phyloP scores from a whole-genome alignment of 2,329 filamentous ascomycete genomes.

The Phyllosticta citribraziliensis region DNA sequence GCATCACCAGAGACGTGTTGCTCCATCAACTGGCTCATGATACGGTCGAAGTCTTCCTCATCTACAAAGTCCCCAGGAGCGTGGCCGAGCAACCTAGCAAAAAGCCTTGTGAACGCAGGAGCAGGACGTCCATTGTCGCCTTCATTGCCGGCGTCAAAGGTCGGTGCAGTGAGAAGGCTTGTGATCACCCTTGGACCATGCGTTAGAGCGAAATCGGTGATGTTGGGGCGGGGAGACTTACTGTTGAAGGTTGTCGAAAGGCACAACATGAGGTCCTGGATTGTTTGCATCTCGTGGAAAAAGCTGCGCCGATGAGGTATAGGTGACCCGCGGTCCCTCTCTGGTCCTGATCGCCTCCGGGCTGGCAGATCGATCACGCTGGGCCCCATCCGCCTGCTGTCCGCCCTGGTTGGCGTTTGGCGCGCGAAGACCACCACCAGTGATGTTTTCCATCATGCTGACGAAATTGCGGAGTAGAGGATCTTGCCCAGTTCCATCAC shows the following conservation, averaged over 20 bases:
- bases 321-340: slow-evolving; percentile 19
- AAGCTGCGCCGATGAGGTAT: slow-evolving; percentile 27
- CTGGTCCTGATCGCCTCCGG: slow-evolving; percentile 13
- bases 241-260: slow-evolving; percentile 39
- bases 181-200: slow-evolving; percentile 3
- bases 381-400: slow-evolving; percentile 15
- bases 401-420: slow-evolving; percentile 9
- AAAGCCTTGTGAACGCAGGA: not conserved
- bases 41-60: slow-evolving; percentile 81
- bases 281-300: slow-evolving; percentile 42
- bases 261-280: slow-evolving; percentile 38
- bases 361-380: not conserved
- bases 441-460: slow-evolving; percentile 37
- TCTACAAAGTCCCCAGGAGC: slow-evolving; percentile 73
- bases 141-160: not conserved
- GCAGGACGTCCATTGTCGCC: not conserved
- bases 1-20: slow-evolving; percentile 66
- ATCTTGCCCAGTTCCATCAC: slow-evolving; percentile 2
- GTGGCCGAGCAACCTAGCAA: not conserved
- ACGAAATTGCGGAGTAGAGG: slow-evolving; percentile 33
- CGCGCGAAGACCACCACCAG: slow-evolving; percentile 17
- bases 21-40: slow-evolving; percentile 84
- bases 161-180: slow-evolving; percentile 1
- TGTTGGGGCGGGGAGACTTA: slow-evolving; percentile 22
- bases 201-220: not conserved